Conservation (phyloP, 257 asterid species). For the Lantana camara region DNA sequence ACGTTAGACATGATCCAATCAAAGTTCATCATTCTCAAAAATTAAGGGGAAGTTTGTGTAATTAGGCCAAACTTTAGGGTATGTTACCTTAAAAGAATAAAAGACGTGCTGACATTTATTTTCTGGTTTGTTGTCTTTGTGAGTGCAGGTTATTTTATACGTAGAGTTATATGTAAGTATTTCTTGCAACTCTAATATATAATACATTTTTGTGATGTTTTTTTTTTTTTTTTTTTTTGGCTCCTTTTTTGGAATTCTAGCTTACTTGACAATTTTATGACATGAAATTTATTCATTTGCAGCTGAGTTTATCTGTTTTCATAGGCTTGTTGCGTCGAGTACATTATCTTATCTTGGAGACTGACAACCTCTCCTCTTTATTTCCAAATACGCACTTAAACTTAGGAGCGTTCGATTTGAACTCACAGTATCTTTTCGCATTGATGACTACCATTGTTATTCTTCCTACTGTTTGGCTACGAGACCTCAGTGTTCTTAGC, state of each 20-base stretch:
- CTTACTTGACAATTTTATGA: not conserved
- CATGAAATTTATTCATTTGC: not conserved
- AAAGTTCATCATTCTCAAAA: too few species aligned
- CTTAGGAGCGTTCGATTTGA: slow-evolving; percentile 56
- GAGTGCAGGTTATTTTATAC: slow-evolving; percentile 78
- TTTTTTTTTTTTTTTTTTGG: too few species aligned
- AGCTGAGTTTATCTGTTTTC: slow-evolving; percentile 21
- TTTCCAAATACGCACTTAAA: slow-evolving; percentile 78
- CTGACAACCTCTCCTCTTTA: slow-evolving; percentile 81
- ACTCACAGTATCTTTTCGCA: slow-evolving; percentile 74
- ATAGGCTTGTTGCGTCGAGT: slow-evolving; percentile 95
- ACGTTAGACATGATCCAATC: too few species aligned
- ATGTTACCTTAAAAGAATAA: too few species aligned
- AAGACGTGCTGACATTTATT: slow-evolving; percentile 27
- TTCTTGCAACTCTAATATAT: not conserved
- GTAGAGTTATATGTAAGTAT: slow-evolving; percentile 97
- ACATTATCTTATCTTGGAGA: slow-evolving; percentile 85
- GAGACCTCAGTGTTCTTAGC: slow-evolving; percentile 84
- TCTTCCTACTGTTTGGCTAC: slow-evolving; percentile 91
- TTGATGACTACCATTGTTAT: slow-evolving; percentile 62
- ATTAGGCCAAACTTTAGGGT: too few species aligned
- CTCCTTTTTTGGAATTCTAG: too few species aligned
- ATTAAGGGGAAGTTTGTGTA: too few species aligned
- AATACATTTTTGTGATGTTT: too few species aligned
- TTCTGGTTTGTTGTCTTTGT: slow-evolving; percentile 30